These are phyloP conservation scores for Pharus latifolius DNA, from an alignment of 176 grass and related monocot species.

Conservation along the genomic window DNA sequence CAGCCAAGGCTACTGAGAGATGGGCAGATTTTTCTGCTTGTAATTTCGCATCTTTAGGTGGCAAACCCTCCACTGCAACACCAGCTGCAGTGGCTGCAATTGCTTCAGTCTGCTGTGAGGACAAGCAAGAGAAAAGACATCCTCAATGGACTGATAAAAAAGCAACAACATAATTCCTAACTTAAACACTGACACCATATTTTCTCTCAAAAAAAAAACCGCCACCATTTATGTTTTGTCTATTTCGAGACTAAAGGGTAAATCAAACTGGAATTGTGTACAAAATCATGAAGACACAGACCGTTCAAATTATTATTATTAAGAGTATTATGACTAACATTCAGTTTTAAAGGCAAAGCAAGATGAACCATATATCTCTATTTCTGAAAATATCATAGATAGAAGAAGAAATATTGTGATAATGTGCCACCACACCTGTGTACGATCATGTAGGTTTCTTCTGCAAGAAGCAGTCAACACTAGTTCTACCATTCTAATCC, in stretches of 20 bases:
- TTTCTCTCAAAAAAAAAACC: no score
- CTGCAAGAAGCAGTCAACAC: neutral
- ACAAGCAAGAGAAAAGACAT: constrained; percentile 14
- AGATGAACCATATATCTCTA: neutral
- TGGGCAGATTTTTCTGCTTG: constrained; percentile 72
- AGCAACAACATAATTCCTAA: neutral
- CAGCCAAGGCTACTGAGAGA: constrained; percentile 64
- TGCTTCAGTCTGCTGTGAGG: constrained; percentile 60
- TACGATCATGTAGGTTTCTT: neutral
- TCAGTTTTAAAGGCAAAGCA: neutral
- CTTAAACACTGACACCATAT: no score
- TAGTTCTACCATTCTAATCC: neutral
- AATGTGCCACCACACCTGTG: neutral
- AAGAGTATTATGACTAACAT: neutral
- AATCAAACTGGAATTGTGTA: neutral
- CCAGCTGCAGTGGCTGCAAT: constrained; percentile 53
- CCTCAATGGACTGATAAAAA: constrained; percentile 6
- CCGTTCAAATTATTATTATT: neutral
- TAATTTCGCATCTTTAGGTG: constrained; percentile 59
- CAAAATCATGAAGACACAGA: neutral
- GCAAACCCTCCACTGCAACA: constrained; percentile 59
- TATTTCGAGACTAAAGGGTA: neutral
- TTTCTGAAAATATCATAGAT: neutral
- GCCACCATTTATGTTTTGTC: neutral
- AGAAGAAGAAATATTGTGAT: neutral